Evolutionary conservation across 495 filamentous ascomycete species (phyloP).

Genomic region (Aspergillus ellipticus): DNA sequence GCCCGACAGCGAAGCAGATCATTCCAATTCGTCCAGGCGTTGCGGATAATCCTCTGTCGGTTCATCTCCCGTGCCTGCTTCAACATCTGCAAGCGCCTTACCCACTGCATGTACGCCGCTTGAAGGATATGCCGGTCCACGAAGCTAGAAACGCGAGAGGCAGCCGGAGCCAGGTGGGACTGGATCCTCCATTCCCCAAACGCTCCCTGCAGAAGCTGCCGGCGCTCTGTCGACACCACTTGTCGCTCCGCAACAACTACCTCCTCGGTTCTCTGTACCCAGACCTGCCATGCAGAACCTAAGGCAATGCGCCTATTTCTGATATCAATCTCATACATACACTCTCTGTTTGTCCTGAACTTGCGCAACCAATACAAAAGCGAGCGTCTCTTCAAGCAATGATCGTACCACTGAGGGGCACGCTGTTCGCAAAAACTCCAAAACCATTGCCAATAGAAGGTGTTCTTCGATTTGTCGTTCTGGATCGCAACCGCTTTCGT

Average conservation of each 20-base stretch:
- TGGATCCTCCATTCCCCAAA: constrained; percentile 41
- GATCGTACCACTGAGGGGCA: constrained; percentile 51
- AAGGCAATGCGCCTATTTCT: constrained; percentile 25
- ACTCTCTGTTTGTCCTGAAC: constrained; percentile 42
- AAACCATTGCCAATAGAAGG: constrained; percentile 54
- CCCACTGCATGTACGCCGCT: constrained; percentile 50
- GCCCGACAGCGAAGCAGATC: constrained; percentile 57
- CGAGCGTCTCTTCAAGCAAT: constrained; percentile 43
- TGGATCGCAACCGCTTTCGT: constrained; percentile 41
- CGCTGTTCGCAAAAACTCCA: constrained; percentile 50
- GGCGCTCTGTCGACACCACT: constrained; percentile 30
- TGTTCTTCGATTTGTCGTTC: constrained; percentile 40
- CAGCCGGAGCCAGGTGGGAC: constrained; percentile 46
- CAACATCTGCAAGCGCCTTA: constrained; percentile 42
- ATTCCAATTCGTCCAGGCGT: constrained; percentile 64
- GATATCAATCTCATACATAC: constrained; percentile 36
- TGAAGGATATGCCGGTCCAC: constrained; percentile 47
- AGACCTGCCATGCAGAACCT: constrained; percentile 28
- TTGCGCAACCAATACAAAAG: constrained; percentile 45
- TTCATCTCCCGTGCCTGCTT: constrained; percentile 55
- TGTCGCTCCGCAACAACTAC: constrained; percentile 27
- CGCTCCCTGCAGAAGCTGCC: constrained; percentile 25
- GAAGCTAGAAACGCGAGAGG: constrained; percentile 40
- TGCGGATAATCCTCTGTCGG: constrained; percentile 49
- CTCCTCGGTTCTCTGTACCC: constrained; percentile 27